A percentile compares a stretch with the other conserved stretches of the same genome.
Conservation (phyloP, 441 rosid genomes). For the Populus tomentosa region DNA sequence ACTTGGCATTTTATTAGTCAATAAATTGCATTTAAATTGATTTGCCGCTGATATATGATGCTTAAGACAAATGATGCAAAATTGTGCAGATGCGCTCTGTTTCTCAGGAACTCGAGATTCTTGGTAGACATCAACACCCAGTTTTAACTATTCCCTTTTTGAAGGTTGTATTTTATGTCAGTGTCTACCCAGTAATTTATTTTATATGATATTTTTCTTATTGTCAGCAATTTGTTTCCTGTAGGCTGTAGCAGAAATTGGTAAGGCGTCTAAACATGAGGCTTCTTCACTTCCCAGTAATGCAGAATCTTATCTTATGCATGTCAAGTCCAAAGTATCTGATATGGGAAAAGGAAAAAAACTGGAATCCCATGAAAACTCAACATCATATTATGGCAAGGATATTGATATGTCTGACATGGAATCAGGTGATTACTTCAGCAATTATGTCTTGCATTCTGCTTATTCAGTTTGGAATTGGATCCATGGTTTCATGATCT, state of each 20-base stretch:
- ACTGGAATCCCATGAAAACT: constrained; percentile 23
- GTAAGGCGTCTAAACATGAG: constrained; percentile 67
- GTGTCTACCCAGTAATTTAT: constrained; percentile 1
- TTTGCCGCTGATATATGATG: not conserved
- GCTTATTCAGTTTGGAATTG: not conserved
- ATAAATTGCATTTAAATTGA: not conserved
- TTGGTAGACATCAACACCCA: constrained; percentile 92
- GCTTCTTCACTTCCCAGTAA: constrained; percentile 50
- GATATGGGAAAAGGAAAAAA: constrained; percentile 26
- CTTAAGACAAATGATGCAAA: constrained; percentile 9
- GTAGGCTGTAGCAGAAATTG: constrained; percentile 82
- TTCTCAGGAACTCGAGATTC: constrained; percentile 85
- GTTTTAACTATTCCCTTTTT: constrained; percentile 79
- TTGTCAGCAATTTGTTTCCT: constrained; percentile 16
- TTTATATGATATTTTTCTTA: not conserved
- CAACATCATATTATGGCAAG: constrained; percentile 24
- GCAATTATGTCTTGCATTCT: not conserved
- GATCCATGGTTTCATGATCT: not conserved
- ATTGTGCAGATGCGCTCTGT: constrained; percentile 73
- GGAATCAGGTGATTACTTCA: constrained; percentile 27
- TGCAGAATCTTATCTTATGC: constrained; percentile 45
- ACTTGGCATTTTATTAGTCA: not conserved
- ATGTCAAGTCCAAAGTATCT: constrained; percentile 44
- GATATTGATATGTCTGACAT: constrained; percentile 10
- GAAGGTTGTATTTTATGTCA: constrained; percentile 47